Conservation (phyloP, 441 rosid genomes). For the Biscutella laevigata region DNA sequence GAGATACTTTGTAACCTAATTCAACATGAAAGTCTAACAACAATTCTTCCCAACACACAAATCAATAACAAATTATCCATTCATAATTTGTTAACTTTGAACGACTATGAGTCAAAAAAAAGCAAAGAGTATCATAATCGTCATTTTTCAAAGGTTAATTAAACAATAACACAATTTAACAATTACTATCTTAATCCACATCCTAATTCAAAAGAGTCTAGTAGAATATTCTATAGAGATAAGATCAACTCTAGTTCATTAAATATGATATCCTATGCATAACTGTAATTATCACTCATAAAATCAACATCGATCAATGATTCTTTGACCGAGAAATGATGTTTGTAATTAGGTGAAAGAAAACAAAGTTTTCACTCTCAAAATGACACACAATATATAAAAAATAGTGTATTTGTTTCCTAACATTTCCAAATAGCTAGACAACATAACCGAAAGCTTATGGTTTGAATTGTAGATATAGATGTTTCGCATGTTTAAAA, state of each 20-base stretch:
- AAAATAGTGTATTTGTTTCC: not conserved
- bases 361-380: constrained; percentile 16
- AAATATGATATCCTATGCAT: constrained; percentile 15
- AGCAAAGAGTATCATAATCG: too few relatives aligned
- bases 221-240: constrained; percentile 22
- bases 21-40: too few relatives aligned
- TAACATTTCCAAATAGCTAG: too few relatives aligned
- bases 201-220: constrained; percentile 19
- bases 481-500: too few relatives aligned
- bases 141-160: too few relatives aligned
- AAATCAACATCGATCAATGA: constrained; percentile 19
- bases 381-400: not conserved
- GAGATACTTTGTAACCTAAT: too few relatives aligned
- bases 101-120: too few relatives aligned
- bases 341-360: not conserved
- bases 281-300: constrained; percentile 11
- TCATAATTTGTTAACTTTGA: too few relatives aligned
- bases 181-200: constrained; percentile 22
- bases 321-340: constrained; percentile 15
- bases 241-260: constrained; percentile 18
- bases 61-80: too few relatives aligned
- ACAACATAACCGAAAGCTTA: too few relatives aligned
- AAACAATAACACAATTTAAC: constrained; percentile 21
- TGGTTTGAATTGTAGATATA: too few relatives aligned
- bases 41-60: too few relatives aligned